Evolutionary conservation across 179 eudicot species (phyloP).

Genomic region (Corrigiola litoralis): DNA sequence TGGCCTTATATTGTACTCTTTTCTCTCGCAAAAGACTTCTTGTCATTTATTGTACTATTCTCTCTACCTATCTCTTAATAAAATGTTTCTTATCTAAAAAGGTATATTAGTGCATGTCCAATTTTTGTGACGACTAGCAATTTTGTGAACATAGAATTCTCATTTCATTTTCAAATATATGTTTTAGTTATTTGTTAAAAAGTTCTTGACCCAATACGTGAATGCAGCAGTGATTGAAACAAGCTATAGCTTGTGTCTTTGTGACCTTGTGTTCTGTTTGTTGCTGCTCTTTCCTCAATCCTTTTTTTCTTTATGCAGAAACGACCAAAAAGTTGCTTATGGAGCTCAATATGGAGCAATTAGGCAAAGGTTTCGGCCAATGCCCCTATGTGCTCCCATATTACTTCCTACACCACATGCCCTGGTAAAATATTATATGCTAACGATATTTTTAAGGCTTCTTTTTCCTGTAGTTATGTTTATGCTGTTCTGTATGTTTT

Average conservation of each 20-base stretch:
- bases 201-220: too few species aligned
- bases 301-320: constrained; percentile 39
- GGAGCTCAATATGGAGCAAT: constrained; percentile 46
- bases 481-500: neutral
- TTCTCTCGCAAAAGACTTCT: too few species aligned
- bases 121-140: too few species aligned
- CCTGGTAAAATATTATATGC: constrained; percentile 44
- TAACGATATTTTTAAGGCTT: neutral
- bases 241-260: neutral
- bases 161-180: constrained; percentile 1
- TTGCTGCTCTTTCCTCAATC: neutral
- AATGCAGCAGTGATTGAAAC: neutral
- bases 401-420: constrained; percentile 94
- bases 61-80: too few species aligned
- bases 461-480: neutral
- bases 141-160: too few species aligned
- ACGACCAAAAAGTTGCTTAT: constrained; percentile 50
- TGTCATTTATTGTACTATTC: too few species aligned
- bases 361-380: constrained; percentile 87
- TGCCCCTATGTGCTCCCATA: constrained; percentile 88
- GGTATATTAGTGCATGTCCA: too few species aligned
- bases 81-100: too few species aligned
- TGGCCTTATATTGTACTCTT: too few species aligned
- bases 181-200: neutral
- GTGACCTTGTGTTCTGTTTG: neutral